Conservation (phyloP, 306 rosid species). For the Cyamopsis tetragonoloba region DNA sequence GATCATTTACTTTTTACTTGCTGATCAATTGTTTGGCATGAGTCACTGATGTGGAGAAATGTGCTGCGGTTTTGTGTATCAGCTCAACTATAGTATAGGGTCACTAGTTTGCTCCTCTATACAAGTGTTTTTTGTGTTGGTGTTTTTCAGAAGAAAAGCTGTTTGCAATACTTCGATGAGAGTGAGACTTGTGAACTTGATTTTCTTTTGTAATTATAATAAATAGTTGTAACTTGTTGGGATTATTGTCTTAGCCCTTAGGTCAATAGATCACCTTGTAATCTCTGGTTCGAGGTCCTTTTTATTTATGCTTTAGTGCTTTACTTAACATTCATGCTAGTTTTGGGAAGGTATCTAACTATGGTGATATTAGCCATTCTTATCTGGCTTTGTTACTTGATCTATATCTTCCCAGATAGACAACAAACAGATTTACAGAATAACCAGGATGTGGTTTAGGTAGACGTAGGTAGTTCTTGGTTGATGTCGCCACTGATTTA, state of each 20-base stretch:
- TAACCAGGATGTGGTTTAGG: not conserved
- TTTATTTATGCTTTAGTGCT: not conserved
- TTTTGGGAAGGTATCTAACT: not conserved
- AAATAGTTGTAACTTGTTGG: not conserved
- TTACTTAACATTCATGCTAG: not conserved
- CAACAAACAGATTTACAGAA: not conserved
- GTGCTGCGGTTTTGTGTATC: not conserved
- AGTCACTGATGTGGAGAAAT: not conserved
- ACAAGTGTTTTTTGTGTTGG: not conserved
- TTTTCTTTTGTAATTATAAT: not conserved
- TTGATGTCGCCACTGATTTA: not conserved
- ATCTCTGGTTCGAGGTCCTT: not conserved
- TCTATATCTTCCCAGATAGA: not conserved
- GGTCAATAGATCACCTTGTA: conserved; percentile 4
- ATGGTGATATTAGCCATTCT: not conserved
- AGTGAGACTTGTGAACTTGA: not conserved
- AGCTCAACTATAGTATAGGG: not conserved
- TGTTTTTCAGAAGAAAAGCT: not conserved
- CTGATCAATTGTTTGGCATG: not conserved
- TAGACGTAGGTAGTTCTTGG: not conserved
- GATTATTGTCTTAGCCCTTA: not conserved
- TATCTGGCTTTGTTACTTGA: not conserved
- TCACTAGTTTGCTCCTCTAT: not conserved
- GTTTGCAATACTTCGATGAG: not conserved
- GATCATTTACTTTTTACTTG: not conserved